A percentile compares a stretch with the other conserved stretches of the same genome.
phyloP scores from a whole-genome alignment of 441 rosid genomes.

The Euphorbia celastroides region DNA sequence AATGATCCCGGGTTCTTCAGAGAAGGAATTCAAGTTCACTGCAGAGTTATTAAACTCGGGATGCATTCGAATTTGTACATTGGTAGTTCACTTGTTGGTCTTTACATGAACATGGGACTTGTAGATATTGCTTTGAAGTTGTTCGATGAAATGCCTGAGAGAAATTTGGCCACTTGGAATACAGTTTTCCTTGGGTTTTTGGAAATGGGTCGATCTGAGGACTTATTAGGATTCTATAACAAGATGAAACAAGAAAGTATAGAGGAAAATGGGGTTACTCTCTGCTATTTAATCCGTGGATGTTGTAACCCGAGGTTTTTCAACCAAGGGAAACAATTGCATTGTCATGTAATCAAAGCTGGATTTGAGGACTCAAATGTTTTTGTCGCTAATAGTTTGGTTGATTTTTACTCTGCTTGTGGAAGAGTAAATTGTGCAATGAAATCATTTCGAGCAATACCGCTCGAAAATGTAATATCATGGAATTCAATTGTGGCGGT shows the following conservation, averaged over 20 bases:
- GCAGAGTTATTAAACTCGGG: constrained; percentile 60
- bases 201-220: constrained; percentile 30
- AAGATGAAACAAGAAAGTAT: constrained; percentile 47
- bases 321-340: constrained; percentile 61
- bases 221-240: constrained; percentile 32
- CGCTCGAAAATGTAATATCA: constrained; percentile 48
- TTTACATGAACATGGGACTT: constrained; percentile 40
- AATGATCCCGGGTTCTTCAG: constrained; percentile 25
- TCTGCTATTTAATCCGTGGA: constrained; percentile 57
- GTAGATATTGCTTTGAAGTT: constrained; percentile 13
- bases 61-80: constrained; percentile 35
- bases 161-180: constrained; percentile 57
- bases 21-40: constrained; percentile 65
- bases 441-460: constrained; percentile 43
- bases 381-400: constrained; percentile 60
- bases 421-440: constrained; percentile 36
- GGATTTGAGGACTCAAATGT: constrained; percentile 46
- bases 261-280: constrained; percentile 51
- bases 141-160: constrained; percentile 60
- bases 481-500: constrained; percentile 74
- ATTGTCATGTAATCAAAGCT: constrained; percentile 44
- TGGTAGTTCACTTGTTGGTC: constrained; percentile 56
- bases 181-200: constrained; percentile 41
- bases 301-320: constrained; percentile 40
- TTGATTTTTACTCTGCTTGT: constrained; percentile 67